Conservation (phyloP, 2,329 filamentous ascomycete species). For the Samsoniella hepiali region DNA sequence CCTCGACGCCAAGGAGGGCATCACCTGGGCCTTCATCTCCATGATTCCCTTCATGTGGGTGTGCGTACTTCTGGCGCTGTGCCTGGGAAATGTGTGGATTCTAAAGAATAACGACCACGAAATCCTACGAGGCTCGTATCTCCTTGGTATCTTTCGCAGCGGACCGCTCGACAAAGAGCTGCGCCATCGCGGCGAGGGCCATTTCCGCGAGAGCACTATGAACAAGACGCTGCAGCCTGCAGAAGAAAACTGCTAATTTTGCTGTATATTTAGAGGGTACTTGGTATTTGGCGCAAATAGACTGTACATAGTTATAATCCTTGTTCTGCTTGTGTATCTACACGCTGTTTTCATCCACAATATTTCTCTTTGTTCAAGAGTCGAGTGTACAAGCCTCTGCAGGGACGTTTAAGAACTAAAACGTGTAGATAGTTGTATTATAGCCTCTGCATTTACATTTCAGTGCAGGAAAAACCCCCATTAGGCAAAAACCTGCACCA, state of each 20-base stretch:
- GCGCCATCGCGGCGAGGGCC: slow-evolving; percentile 3
- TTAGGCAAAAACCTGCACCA: background rate
- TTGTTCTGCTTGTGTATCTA: background rate
- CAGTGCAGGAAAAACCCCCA: background rate
- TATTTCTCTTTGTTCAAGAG: too few species aligned
- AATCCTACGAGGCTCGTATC: background rate
- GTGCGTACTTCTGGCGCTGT: slow-evolving; percentile 13
- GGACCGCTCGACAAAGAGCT: slow-evolving; percentile 12
- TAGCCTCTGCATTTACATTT: background rate
- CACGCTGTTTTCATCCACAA: background rate
- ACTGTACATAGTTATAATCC: background rate
- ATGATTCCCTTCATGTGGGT: slow-evolving; percentile 19
- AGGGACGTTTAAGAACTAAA: too few species aligned
- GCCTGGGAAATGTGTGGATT: slow-evolving; percentile 17
- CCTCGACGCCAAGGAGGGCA: slow-evolving; percentile 13
- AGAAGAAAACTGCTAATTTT: background rate
- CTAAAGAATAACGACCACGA: slow-evolving; percentile 13
- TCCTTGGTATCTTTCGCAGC: background rate
- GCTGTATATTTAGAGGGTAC: background rate
- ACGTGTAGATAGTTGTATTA: background rate
- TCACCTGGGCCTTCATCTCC: slow-evolving; percentile 16
- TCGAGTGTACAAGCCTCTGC: too few species aligned
- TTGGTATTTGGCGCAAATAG: background rate
- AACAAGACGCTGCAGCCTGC: slow-evolving; percentile 2
- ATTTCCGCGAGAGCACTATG: background rate